Percentiles rank a stretch among this genome's conserved stretches.
These are phyloP conservation scores for Lenzites betulinus DNA, from an alignment of 768 basidiomycete genomes.

Conservation along the genomic window DNA sequence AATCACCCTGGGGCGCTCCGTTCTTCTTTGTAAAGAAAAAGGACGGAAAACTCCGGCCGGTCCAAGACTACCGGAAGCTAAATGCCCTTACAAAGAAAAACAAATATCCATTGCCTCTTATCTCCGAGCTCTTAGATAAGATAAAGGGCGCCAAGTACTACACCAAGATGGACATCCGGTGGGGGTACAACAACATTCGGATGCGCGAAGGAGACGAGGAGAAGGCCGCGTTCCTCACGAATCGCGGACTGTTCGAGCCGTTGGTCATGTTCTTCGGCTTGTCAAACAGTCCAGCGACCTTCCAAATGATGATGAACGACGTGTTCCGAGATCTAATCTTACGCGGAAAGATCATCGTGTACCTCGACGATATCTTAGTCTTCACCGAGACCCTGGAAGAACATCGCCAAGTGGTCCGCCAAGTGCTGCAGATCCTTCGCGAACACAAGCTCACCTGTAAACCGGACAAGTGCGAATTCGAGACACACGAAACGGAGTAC, in stretches of 20 bases:
- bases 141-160: slow-evolving; percentile 26
- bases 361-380: slow-evolving; percentile 46
- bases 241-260: slow-evolving; percentile 39
- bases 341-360: slow-evolving; percentile 37
- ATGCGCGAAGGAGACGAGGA: slow-evolving; percentile 43
- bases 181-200: slow-evolving; percentile 35
- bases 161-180: slow-evolving; percentile 25
- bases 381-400: slow-evolving; percentile 32
- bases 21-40: slow-evolving; percentile 37
- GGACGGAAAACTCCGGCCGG: slow-evolving; percentile 28
- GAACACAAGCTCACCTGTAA: slow-evolving; percentile 36
- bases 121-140: slow-evolving; percentile 29
- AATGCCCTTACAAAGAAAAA: slow-evolving; percentile 40
- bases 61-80: slow-evolving; percentile 31
- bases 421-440: slow-evolving; percentile 27
- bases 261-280: slow-evolving; percentile 41
- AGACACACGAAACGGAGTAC: slow-evolving; percentile 30
- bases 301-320: slow-evolving; percentile 35
- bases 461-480: slow-evolving; percentile 41
- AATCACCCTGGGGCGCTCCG: slow-evolving; percentile 27
- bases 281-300: slow-evolving; percentile 38
- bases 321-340: slow-evolving; percentile 33
- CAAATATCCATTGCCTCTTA: slow-evolving; percentile 37
- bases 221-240: slow-evolving; percentile 42
- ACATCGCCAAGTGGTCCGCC: slow-evolving; percentile 21